phyloP scores from a whole-genome alignment of 495 filamentous ascomycete species.

The Neurospora intermedia region DNA sequence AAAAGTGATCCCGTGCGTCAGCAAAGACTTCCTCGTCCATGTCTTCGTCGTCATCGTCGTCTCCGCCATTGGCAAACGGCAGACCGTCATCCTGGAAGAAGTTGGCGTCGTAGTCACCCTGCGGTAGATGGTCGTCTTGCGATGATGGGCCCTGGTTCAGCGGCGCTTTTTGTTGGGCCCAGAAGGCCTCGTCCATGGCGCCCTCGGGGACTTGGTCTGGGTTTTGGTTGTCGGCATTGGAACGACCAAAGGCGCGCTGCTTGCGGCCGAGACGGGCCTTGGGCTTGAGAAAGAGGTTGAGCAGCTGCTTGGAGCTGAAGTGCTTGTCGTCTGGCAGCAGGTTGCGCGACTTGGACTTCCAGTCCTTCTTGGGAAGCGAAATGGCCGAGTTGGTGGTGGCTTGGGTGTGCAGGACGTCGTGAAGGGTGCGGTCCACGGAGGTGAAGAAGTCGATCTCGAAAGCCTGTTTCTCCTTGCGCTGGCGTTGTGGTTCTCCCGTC shows the following conservation, averaged over 20 bases:
- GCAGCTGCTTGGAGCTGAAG: conserved; percentile 85
- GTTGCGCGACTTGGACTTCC: conserved; percentile 87
- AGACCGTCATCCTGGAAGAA: conserved; percentile 97
- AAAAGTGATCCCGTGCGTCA: conserved; percentile 84
- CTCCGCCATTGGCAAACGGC: conserved; percentile 56
- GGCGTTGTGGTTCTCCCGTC: conserved; percentile 37
- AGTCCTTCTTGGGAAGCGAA: conserved; percentile 80
- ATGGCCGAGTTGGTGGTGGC: conserved; percentile 74
- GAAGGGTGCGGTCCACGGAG: conserved; percentile 55
- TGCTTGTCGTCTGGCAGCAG: conserved; percentile 96
- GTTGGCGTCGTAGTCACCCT: conserved; percentile 85
- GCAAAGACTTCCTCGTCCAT: conserved; percentile 69
- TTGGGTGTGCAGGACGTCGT: conserved; percentile 75
- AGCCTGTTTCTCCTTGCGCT: conserved; percentile 86
- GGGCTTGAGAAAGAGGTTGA: conserved; percentile 88
- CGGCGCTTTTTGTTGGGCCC: conserved; percentile 67
- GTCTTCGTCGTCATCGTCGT: conserved; percentile 57
- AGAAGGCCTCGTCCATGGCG: conserved; percentile 91
- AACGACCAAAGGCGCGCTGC: conserved; percentile 11
- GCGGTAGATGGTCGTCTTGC: conserved; percentile 34
- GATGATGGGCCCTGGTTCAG: conserved; percentile 13
- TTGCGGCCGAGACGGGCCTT: conserved; percentile 62
- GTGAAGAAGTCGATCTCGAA: conserved; percentile 87
- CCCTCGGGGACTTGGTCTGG: conserved; percentile 48
- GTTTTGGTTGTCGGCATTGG: conserved; percentile 20